phyloP scores from a whole-genome alignment of 1,139 yeast genomes.

The Blastobotrys raffinosifermentans region DNA sequence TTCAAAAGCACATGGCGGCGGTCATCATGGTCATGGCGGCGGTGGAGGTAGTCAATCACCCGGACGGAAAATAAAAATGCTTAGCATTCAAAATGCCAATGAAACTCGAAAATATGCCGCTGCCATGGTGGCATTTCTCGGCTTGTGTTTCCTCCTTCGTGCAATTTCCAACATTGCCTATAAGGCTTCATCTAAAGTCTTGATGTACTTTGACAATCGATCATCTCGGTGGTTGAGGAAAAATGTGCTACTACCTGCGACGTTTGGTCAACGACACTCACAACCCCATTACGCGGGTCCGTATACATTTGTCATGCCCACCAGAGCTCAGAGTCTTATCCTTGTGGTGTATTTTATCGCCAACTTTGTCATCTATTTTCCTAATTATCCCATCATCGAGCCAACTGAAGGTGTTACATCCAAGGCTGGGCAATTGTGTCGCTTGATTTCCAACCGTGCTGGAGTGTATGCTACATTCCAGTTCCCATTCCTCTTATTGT shows the following conservation, averaged over 20 bases:
- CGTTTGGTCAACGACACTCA: slow-evolving; percentile 40
- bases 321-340: slow-evolving; percentile 50
- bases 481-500: slow-evolving; percentile 48
- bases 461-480: slow-evolving; percentile 46
- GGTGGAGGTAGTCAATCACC: too few species aligned
- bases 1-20: not conserved
- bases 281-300: slow-evolving; percentile 30
- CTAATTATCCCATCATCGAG: slow-evolving; percentile 37
- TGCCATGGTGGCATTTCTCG: slow-evolving; percentile 24
- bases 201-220: slow-evolving; percentile 31
- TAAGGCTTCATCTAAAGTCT: slow-evolving; percentile 31
- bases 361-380: slow-evolving; percentile 36
- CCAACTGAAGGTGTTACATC: slow-evolving; percentile 21
- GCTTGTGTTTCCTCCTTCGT: slow-evolving; percentile 24
- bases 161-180: slow-evolving; percentile 12
- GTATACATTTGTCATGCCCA: slow-evolving; percentile 45
- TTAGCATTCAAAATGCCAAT: too few species aligned
- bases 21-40: not conserved
- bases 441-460: slow-evolving; percentile 55
- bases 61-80: too few species aligned
- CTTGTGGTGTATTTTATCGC: slow-evolving; percentile 41
- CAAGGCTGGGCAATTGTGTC: slow-evolving; percentile 40
- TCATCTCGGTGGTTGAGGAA: slow-evolving; percentile 38
- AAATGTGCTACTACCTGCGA: slow-evolving; percentile 45
- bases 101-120: too few species aligned